Evolutionary conservation across 345 rosid species (phyloP).

Genomic region (Ricinus communis): DNA sequence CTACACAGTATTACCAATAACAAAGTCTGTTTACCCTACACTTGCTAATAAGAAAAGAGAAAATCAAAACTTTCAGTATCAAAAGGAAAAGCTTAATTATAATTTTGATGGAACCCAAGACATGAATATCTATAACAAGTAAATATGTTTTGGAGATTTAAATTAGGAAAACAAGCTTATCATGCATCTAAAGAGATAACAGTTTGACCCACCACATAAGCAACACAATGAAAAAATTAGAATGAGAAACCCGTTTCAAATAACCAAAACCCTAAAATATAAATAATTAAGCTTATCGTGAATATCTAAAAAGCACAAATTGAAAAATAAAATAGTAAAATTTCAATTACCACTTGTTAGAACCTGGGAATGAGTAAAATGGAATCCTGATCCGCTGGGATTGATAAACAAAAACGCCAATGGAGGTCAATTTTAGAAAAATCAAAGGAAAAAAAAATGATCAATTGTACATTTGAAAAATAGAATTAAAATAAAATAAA

Average conservation of each 20-base stretch:
- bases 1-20: conserved; percentile 32
- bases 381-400: conserved; percentile 16
- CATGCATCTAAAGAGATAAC: neutral
- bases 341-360: conserved; percentile 2
- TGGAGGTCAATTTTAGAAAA: neutral
- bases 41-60: neutral
- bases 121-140: neutral
- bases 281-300: neutral
- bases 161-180: too few relatives aligned
- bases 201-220: neutral
- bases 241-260: neutral
- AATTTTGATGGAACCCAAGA: neutral
- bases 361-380: neutral
- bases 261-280: neutral
- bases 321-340: neutral
- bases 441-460: neutral
- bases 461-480: neutral
- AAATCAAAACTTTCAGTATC: neutral
- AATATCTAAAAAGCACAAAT: conserved; percentile 2
- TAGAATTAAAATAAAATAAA: too few relatives aligned
- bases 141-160: too few relatives aligned
- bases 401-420: neutral
- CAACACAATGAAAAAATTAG: neutral
- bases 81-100: neutral
- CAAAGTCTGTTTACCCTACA: neutral